Evolutionary conservation across 2,329 filamentous ascomycete genomes (phyloP).

Genomic region (Dactylonectria estremocensis): DNA sequence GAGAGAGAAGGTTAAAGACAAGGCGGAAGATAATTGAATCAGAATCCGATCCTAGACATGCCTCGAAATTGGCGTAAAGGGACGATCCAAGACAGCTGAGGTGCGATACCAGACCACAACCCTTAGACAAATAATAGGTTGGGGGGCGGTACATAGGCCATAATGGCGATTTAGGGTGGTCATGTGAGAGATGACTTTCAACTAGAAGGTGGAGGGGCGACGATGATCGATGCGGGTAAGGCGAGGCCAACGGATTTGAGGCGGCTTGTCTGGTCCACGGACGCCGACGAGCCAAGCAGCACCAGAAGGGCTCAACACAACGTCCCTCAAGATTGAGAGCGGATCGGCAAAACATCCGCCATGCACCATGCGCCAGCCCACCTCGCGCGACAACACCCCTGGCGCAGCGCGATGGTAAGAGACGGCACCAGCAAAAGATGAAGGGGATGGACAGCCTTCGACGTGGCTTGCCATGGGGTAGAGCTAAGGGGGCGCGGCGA

Average conservation of each 20-base stretch:
- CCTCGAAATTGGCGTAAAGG: constrained; percentile 14
- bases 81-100: constrained; percentile 22
- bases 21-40: constrained; percentile 29
- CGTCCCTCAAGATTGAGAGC: constrained; percentile 43
- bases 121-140: constrained; percentile 4
- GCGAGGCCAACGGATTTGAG: constrained; percentile 46
- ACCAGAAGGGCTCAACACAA: constrained; percentile 38
- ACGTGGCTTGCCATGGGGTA: constrained; percentile 48
- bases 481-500: constrained; percentile 32
- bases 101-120: constrained; percentile 13
- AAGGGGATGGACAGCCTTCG: constrained; percentile 42
- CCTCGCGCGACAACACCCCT: constrained; percentile 40
- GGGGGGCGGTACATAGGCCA: constrained; percentile 12
- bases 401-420: constrained; percentile 46
- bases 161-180: constrained; percentile 23
- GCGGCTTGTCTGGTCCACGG: constrained; percentile 42
- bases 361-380: constrained; percentile 13
- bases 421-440: constrained; percentile 43
- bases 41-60: constrained; percentile 15
- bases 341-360: constrained; percentile 45
- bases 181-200: constrained; percentile 26
- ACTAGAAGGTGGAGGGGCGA: constrained; percentile 17
- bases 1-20: constrained; percentile 33
- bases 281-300: constrained; percentile 31
- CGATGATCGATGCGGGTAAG: constrained; percentile 37